Evolutionary conservation across 306 rosid genomes (phyloP).

Genomic region (Dalbergia cultrata): DNA sequence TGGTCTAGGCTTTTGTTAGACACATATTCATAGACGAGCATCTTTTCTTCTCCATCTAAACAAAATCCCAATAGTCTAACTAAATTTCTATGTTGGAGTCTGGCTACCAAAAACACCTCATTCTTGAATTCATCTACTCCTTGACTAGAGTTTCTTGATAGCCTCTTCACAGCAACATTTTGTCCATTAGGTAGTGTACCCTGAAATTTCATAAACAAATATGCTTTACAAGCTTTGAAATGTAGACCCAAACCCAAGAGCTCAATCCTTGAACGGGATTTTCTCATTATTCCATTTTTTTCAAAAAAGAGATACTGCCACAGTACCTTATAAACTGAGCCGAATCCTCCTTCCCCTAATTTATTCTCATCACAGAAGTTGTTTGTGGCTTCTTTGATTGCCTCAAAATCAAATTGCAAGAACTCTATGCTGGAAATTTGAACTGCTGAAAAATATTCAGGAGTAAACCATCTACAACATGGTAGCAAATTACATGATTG

Average conservation of each 20-base stretch:
- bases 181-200: constrained; percentile 48
- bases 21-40: constrained; percentile 54
- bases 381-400: constrained; percentile 53
- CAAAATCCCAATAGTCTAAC: constrained; percentile 50
- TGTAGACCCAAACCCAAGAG: background rate
- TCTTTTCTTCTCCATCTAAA: constrained; percentile 54
- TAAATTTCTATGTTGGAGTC: constrained; percentile 50
- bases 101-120: constrained; percentile 53
- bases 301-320: background rate
- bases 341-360: constrained; percentile 69
- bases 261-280: background rate
- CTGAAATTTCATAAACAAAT: constrained; percentile 31
- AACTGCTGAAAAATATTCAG: constrained; percentile 30
- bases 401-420: constrained; percentile 56
- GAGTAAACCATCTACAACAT: constrained; percentile 6
- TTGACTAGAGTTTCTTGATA: constrained; percentile 49
- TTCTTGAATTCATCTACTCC: constrained; percentile 53
- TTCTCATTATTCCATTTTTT: too few species aligned
- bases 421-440: constrained; percentile 44
- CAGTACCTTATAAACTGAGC: constrained; percentile 65
- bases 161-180: constrained; percentile 58
- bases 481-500: background rate
- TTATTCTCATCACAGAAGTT: constrained; percentile 54
- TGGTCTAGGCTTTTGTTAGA: constrained; percentile 55
- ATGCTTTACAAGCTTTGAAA: background rate